Base-by-base conservation (phyloP, 768 basidiomycete species). In the Russula olivacea region DNA sequence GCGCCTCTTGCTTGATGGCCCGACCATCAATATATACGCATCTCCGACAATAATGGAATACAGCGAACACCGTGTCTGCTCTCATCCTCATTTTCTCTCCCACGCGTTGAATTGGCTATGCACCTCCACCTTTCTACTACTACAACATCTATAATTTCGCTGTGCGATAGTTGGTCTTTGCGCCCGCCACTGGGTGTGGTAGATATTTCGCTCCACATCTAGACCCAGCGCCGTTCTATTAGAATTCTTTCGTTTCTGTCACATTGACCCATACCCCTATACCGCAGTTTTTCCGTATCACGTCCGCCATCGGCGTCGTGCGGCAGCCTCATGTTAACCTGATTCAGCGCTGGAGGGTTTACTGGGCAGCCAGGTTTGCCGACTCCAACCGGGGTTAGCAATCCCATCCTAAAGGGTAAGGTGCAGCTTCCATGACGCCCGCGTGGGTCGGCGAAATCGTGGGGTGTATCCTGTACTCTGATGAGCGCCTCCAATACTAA, bases 211-310 rank as follows among this genome's bases (percentile, higher is more conserved):
- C 47, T 43, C 47, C 21, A 61, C 40, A 32, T 36, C 63, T 30
- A 25, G 53, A 40, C 48, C 40, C 47, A 49, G 23, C 30, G 41
- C 47, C 36, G 23, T 64, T 64, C 63, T 50, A 55, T 59, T 47
- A 41, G 58, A 50, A 36, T 59, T 59, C 63, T 45, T 45, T 17
- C 52, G 23, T 36, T 48, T 51, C 61, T 64, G 53, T 65, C 56
- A 65, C 61, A 63, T 52, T 36, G 21, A 34, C 45, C 45, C n/a
- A 40, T 53, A 38, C 65, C 65, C 65, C 65, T 66, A 66, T 66
- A 58, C 45, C 65, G 49, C 56, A 41, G 51, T 57, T 53, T 49
- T 59, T 55, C 51, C 52, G 55, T 63, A 65, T 62, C 61, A 65
- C 52, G 48, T 58, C 56, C 56, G 36, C 57, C 65, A 63, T 58